phyloP scores from a whole-genome alignment of 192 early-diverging fungal species.

The Physocladia obscura region DNA sequence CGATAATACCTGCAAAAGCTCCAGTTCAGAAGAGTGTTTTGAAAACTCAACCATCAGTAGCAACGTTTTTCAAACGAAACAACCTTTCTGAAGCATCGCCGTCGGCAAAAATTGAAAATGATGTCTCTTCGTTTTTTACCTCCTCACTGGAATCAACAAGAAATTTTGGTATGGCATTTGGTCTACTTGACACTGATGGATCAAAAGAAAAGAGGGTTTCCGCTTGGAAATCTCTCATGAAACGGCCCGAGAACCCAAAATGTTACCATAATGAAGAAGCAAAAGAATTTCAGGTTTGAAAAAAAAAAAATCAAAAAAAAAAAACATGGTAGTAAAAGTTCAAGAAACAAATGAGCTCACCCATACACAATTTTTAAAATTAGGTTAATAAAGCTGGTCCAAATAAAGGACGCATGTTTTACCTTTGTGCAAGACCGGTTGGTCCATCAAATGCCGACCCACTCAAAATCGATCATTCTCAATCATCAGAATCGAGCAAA shows the following conservation, averaged over 20 bases:
- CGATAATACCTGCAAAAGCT: too few relatives aligned
- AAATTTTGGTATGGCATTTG: too few relatives aligned
- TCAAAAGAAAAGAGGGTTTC: constrained; percentile 16
- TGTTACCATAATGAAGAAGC: constrained; percentile 67
- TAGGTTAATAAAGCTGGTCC: constrained; percentile 63
- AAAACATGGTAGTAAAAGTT: too few relatives aligned
- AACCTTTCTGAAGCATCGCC: background rate
- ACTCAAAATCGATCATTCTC: too few relatives aligned
- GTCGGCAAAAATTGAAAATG: background rate
- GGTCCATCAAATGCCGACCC: constrained; percentile 25
- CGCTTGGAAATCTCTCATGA: constrained; percentile 63
- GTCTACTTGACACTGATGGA: background rate
- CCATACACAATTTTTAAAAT: too few relatives aligned
- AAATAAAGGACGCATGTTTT: constrained; percentile 70
- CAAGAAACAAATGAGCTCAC: background rate
- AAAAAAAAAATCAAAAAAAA: too few relatives aligned
- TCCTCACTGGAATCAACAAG: background rate
- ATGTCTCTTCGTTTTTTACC: background rate
- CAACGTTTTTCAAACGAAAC: constrained; percentile 13
- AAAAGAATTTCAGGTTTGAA: constrained; percentile 63
- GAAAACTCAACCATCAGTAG: constrained; percentile 9
- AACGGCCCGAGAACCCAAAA: constrained; percentile 46
- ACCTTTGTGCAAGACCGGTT: constrained; percentile 60
- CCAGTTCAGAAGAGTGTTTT: too few relatives aligned
- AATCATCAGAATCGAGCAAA: too few relatives aligned